These are phyloP conservation scores for Arabis hirsuta DNA, from an alignment of 345 rosid species.

Conservation along the genomic window DNA sequence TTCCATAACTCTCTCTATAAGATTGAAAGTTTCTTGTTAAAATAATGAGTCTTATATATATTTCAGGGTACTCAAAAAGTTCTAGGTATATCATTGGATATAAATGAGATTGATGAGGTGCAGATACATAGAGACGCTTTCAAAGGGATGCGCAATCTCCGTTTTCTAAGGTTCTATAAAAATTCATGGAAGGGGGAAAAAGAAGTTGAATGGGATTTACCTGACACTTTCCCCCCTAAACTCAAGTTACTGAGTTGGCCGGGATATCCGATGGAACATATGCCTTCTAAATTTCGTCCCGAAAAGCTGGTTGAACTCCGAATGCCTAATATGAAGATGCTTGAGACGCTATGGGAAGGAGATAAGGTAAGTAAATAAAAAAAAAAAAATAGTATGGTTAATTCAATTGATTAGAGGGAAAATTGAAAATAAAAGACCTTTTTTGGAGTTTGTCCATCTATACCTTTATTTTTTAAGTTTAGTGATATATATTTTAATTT, in stretches of 20 bases:
- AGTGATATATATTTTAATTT: no score
- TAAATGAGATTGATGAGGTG: not conserved
- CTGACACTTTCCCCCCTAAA: no score
- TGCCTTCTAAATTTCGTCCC: constrained; percentile 35
- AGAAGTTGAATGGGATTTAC: no score
- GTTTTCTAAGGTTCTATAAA: constrained; percentile 29
- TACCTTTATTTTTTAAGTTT: no score
- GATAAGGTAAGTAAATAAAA: constrained; percentile 26
- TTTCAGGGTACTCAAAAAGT: constrained; percentile 41
- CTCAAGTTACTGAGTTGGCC: constrained; percentile 35
- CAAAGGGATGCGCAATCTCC: constrained; percentile 34
- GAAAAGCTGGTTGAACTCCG: constrained; percentile 24
- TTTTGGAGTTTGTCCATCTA: no score
- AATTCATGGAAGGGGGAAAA: constrained; percentile 5
- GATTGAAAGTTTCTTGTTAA: not conserved
- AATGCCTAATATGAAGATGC: constrained; percentile 33
- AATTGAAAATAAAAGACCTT: no score
- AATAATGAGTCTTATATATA: not conserved
- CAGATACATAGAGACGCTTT: constrained; percentile 21
- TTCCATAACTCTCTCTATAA: not conserved
- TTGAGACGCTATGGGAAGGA: constrained; percentile 20
- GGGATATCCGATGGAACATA: constrained; percentile 24
- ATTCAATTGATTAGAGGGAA: no score
- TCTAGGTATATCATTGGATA: constrained; percentile 38
- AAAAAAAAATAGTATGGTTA: no score